Evolutionary conservation across 257 asterid species (phyloP), one percentile per base, ranked within the genome.

Genomic region (Solanum dulcamara): DNA sequence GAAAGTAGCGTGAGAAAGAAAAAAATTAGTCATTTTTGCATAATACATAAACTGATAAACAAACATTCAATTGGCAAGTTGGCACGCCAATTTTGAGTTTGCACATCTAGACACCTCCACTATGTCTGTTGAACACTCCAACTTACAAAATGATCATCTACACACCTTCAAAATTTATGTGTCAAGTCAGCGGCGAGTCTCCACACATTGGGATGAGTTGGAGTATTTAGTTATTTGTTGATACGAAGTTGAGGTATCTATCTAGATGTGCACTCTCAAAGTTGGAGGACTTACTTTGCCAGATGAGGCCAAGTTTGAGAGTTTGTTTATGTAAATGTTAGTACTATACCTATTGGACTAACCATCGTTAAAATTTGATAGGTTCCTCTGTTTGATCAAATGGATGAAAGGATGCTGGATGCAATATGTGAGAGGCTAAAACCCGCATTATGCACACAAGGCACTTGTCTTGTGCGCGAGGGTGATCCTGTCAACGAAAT

Each of bases 401-500:
- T 96, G 99, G 99, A 96, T 55, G 96, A 91, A 84, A 84, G 95
- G 83, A 96, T 93, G 99, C 20, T 96, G 74, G 99, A 96, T 50
- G 99, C 99, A 3, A 94, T 96, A 86, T 96, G 99, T 46, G 98
- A 96, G 94, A 83, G 99, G 90, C 98, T 96, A 11, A 96, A 94
- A 68, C 98, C 99, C 0, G 96, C 98, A 7, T 81, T 96, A 20
- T 93, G 94, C 92, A 93, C 98, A 2, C 91, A 93, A 84, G 93
- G 92, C 75, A 96, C 98, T 35, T 90, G 98, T 88, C 91, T 93
- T 3, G 93, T 94, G 20, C 93, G 99, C 0, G 99, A 96, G 89
- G 99, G 99, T 6, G 99, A 96, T 68, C 99, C 98, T 6, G 98
- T 96, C 32, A 96, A 93, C 50, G 98, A 96, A 42, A 94, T 94